These are phyloP conservation scores for Tylopilus orsonianus DNA, from an alignment of 1,284 basidiomycete genomes.

Conservation along the genomic window DNA sequence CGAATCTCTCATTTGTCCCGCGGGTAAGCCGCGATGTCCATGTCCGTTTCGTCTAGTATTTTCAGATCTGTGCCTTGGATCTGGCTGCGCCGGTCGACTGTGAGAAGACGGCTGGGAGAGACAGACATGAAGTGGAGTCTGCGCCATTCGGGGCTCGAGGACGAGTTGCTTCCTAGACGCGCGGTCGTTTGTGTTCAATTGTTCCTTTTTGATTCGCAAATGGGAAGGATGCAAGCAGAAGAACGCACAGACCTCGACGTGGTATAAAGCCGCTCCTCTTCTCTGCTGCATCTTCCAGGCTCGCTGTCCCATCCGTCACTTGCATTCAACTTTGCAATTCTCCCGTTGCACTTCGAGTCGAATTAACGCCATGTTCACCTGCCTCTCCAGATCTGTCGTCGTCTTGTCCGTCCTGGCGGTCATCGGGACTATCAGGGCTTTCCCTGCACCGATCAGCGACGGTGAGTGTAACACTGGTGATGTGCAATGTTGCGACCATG, in stretches of 20 bases:
- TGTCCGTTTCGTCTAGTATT: constrained; percentile 3
- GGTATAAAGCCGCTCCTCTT: constrained; percentile 9
- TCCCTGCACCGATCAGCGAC: background rate
- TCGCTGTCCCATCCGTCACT: constrained; percentile 2
- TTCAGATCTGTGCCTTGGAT: background rate
- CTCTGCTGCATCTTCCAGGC: background rate
- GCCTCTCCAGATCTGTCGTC: constrained; percentile 14
- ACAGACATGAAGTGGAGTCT: background rate
- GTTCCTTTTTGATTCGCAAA: no score
- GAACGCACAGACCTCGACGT: constrained; percentile 8
- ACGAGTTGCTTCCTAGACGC: constrained; percentile 4
- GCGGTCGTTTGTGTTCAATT: background rate
- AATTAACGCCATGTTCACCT: constrained; percentile 14
- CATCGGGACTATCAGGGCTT: constrained; percentile 4
- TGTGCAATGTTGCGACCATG: constrained; percentile 14
- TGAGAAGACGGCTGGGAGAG: no score
- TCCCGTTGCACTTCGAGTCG: background rate
- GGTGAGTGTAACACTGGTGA: constrained; percentile 15
- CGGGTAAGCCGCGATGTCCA: constrained; percentile 3
- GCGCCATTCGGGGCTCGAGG: background rate
- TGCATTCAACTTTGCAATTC: no score
- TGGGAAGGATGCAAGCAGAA: background rate
- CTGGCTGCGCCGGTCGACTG: no score
- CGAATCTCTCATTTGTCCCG: background rate
- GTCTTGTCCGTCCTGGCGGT: constrained; percentile 11